Evolutionary conservation across 2,329 filamentous ascomycete species (phyloP), one percentile per base, ranked within the genome.

Genomic region (Aspergillus pseudonomiae): DNA sequence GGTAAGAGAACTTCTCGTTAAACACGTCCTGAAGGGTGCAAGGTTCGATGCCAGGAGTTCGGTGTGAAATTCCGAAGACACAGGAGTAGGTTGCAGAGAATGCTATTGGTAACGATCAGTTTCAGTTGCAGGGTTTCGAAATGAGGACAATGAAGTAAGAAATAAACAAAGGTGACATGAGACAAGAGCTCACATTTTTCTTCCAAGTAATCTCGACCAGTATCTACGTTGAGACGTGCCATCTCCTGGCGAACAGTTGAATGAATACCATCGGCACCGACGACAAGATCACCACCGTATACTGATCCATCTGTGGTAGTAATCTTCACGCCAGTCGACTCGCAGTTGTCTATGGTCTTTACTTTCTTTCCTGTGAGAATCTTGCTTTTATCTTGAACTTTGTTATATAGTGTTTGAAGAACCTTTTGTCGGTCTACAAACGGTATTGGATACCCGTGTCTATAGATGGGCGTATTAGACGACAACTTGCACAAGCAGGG

Each of bases 231-330:
- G 9, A 34, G 3, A 28, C 60, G 28, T 7, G 28, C 41, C 28
- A 57, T 55, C 46, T 61, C 60, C 30, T 16, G 19, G 6, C 60
- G 21, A 9, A 61, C 45, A 11, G 6, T 19, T 2, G 28, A 39
- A 19, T 56, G 53, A 16, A 50, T 28, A 5, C 60, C 60, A n/a
- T 61, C 60, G 2, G 60, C 34, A 1, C 60, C 60, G 24, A 61
- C 28, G 5, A 61, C 16, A 41, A 61, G 24, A 24, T 57, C 60
- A 5, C 53, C 54, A 11, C 7, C n/a, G 6, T 57, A 61, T 2
- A 14, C 19, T 1, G 41, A 41, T 1, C 60, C 60, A 7, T 61
- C 60, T 1, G 7, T 5, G 0, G 60, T 57, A 34, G 9, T 32
- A 1, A 53, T 28, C 14, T n/a, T 16, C 2, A 32, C 28, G n/a